These are phyloP conservation scores for Trypanosoma conorhini DNA, from an alignment of 208 protist genomes.

Conservation along the genomic window DNA sequence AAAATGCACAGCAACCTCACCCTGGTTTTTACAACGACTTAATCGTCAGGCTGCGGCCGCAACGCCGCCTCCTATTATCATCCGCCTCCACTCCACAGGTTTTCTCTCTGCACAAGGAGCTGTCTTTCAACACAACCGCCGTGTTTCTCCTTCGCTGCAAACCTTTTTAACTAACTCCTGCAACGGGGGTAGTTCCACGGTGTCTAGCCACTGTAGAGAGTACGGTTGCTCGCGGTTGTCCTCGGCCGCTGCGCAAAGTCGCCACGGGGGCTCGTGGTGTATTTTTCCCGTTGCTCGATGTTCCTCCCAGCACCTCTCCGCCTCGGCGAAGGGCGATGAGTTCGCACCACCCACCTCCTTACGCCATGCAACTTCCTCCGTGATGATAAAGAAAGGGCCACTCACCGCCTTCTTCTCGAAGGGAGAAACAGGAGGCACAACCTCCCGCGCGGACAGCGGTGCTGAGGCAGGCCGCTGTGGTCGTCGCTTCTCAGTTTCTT, in stretches of 20 bases:
- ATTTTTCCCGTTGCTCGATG: slow-evolving; percentile 48
- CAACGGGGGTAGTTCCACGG: slow-evolving; percentile 38
- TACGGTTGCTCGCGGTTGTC: slow-evolving; percentile 80
- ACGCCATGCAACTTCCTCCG: slow-evolving; percentile 14
- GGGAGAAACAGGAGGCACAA: neutral
- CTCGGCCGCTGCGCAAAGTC: slow-evolving; percentile 43
- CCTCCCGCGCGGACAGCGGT: neutral
- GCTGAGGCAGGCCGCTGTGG: neutral
- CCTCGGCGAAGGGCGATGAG: slow-evolving; percentile 17
- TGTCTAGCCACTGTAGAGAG: slow-evolving; percentile 64
- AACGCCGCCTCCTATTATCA: neutral
- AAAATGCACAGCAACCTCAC: neutral
- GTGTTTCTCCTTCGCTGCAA: slow-evolving; percentile 14
- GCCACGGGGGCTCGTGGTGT: slow-evolving; percentile 79
- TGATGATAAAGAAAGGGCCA: slow-evolving; percentile 21
- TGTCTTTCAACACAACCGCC: slow-evolving; percentile 1
- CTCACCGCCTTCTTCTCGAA: slow-evolving; percentile 4
- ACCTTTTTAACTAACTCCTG: slow-evolving; percentile 45
- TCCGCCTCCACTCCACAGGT: neutral
- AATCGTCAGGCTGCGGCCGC: neutral
- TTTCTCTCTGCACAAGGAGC: neutral
- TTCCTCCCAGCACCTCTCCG: slow-evolving; percentile 32
- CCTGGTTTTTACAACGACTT: neutral
- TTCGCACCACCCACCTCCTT: neutral
- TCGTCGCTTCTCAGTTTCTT: neutral